Conservation (phyloP, 2,329 filamentous ascomycete species). For the Sphaerostilbella broomeana region DNA sequence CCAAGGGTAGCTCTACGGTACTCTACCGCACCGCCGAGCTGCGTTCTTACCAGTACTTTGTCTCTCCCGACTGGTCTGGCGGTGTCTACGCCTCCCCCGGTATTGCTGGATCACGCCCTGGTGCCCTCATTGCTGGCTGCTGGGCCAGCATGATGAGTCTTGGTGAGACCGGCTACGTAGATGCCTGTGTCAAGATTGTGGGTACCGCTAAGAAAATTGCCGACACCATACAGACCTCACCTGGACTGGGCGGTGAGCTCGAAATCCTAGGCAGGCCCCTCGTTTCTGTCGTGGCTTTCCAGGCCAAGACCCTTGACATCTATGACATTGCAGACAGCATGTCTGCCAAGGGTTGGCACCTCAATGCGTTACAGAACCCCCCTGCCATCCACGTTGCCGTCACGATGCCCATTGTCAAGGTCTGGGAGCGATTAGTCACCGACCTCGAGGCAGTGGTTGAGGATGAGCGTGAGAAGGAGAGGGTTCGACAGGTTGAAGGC, state of each 20-base stretch:
- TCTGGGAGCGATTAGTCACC: constrained; percentile 68
- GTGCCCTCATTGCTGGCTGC: constrained; percentile 89
- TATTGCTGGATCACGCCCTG: constrained; percentile 85
- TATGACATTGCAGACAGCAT: constrained; percentile 94
- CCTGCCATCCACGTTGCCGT: constrained; percentile 92
- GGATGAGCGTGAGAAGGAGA: constrained; percentile 74
- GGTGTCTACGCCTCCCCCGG: constrained; percentile 93
- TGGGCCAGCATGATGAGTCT: constrained; percentile 89
- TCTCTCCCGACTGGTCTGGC: constrained; percentile 89
- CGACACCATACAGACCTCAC: constrained; percentile 62
- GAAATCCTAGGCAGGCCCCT: constrained; percentile 77
- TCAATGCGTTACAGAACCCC: constrained; percentile 88
- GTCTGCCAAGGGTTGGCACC: constrained; percentile 80
- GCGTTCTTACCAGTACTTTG: constrained; percentile 91
- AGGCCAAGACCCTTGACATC: constrained; percentile 74
- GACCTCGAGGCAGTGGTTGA: constrained; percentile 64
- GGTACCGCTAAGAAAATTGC: constrained; percentile 78
- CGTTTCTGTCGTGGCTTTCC: constrained; percentile 86
- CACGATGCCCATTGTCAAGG: constrained; percentile 76
- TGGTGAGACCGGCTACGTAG: constrained; percentile 81
- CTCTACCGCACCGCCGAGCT: constrained; percentile 77
- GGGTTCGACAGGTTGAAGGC: constrained; percentile 63
- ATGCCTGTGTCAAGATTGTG: constrained; percentile 82
- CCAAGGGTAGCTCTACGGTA: constrained; percentile 91
- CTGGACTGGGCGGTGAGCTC: constrained; percentile 64